These are phyloP conservation scores for Pterulicium gracile DNA, from an alignment of 1,284 basidiomycete species.

Conservation along the genomic window DNA sequence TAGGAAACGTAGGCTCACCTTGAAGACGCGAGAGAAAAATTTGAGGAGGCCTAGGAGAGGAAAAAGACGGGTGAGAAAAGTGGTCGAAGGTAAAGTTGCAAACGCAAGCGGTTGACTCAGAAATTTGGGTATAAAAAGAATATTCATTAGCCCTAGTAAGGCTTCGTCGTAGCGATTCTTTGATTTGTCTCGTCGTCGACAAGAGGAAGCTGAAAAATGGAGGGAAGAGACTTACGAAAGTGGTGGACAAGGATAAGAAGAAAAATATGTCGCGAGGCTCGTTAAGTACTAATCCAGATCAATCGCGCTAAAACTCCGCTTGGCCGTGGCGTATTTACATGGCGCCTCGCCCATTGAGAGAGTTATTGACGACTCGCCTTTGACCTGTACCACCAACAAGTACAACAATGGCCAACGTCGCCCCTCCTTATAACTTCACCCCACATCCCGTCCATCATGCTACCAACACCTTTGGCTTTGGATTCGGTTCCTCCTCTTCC, in stretches of 20 bases:
- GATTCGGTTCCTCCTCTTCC: slow-evolving; percentile 46
- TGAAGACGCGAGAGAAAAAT: neutral
- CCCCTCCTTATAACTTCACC: slow-evolving; percentile 55
- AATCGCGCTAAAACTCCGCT: too few species aligned
- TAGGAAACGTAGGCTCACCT: slow-evolving; percentile 28
- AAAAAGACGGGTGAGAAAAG: slow-evolving; percentile 10
- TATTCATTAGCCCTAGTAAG: slow-evolving; percentile 48
- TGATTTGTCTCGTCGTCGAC: slow-evolving; percentile 48
- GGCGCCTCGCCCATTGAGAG: too few species aligned
- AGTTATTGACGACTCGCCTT: slow-evolving; percentile 10
- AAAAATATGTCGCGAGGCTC: slow-evolving; percentile 12
- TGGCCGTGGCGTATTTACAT: too few species aligned
- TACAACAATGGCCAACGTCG: slow-evolving; percentile 57
- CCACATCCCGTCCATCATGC: slow-evolving; percentile 49
- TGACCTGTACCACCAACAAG: slow-evolving; percentile 16
- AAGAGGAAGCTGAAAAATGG: slow-evolving; percentile 10
- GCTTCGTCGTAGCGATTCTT: slow-evolving; percentile 83
- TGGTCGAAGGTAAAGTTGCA: slow-evolving; percentile 6
- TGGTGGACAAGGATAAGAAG: slow-evolving; percentile 10
- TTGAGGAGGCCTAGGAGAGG: slow-evolving; percentile 4
- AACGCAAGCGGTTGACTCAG: slow-evolving; percentile 33
- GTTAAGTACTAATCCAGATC: too few species aligned
- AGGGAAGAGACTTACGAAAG: slow-evolving; percentile 10
- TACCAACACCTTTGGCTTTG: slow-evolving; percentile 58
- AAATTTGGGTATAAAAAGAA: slow-evolving; percentile 81